phyloP scores from a whole-genome alignment of 2,329 filamentous ascomycete species.

The Incumbomyces delicatus region DNA sequence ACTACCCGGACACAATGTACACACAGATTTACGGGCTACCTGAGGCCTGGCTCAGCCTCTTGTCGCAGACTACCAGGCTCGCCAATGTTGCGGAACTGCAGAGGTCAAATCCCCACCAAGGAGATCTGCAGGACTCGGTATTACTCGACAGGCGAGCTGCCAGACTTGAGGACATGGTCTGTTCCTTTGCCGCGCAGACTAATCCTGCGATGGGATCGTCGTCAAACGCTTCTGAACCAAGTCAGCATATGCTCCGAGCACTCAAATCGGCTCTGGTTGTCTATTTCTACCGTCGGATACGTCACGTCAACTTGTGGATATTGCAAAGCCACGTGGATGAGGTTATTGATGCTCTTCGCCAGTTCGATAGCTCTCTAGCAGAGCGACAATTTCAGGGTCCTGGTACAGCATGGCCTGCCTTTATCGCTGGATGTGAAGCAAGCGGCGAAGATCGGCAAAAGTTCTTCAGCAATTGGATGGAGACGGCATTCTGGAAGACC shows the following conservation, averaged over 20 bases:
- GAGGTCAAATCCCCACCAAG: constrained; percentile 14
- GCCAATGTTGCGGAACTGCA: constrained; percentile 29
- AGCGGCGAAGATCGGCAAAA: constrained; percentile 18
- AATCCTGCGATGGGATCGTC: constrained; percentile 1
- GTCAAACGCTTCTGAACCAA: constrained; percentile 13
- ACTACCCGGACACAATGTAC: constrained; percentile 28
- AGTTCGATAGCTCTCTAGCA: constrained; percentile 23
- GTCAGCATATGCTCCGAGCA: constrained; percentile 29
- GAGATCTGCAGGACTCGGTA: constrained; percentile 21
- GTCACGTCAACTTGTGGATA: constrained; percentile 30
- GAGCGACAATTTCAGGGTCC: constrained; percentile 13
- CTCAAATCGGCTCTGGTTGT: constrained; percentile 33
- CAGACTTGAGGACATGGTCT: constrained; percentile 28
- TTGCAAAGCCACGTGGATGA: constrained; percentile 30
- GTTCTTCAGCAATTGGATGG: constrained; percentile 20
- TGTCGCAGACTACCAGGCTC: constrained; percentile 36
- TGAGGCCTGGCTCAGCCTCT: constrained; percentile 35
- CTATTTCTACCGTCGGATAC: constrained; percentile 34
- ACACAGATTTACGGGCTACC: constrained; percentile 35
- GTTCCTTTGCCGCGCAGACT: constrained; percentile 21
- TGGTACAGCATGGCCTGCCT: constrained; percentile 31
- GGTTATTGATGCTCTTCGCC: constrained; percentile 25
- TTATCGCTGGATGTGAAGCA: constrained; percentile 34
- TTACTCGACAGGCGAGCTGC: constrained; percentile 23
- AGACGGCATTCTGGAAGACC: constrained; percentile 20